phyloP scores from a whole-genome alignment of 192 early-diverging fungal genomes.

The Backusella macrospora region DNA sequence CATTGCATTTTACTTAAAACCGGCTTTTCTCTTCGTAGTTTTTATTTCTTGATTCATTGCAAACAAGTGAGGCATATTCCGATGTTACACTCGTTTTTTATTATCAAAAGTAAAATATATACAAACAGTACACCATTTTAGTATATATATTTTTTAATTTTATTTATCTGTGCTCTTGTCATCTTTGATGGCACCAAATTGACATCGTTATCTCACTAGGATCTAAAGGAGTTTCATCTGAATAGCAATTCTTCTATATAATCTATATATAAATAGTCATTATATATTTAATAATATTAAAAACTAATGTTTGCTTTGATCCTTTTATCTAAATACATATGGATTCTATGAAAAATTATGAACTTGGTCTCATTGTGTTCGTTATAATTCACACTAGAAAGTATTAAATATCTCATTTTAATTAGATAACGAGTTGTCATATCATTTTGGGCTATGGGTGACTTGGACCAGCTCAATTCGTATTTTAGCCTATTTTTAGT shows the following conservation, averaged over 20 bases:
- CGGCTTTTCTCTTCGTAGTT: not conserved
- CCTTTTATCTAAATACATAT: too few relatives aligned
- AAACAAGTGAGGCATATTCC: not conserved
- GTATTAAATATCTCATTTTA: not conserved
- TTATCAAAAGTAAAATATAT: not conserved
- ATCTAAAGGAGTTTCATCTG: too few relatives aligned
- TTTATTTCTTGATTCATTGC: not conserved
- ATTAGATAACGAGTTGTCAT: not conserved
- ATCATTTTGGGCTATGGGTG: not conserved
- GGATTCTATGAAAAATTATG: not conserved
- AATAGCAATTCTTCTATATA: too few relatives aligned
- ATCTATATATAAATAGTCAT: too few relatives aligned
- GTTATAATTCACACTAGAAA: too few relatives aligned
- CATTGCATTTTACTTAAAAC: not conserved
- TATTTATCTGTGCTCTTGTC: not conserved
- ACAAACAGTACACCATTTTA: not conserved
- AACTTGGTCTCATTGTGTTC: not conserved
- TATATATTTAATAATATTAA: too few relatives aligned
- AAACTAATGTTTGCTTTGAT: too few relatives aligned
- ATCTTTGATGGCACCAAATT: not conserved
- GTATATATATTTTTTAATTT: not conserved
- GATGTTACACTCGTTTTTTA: not conserved
- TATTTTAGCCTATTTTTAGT: not conserved
- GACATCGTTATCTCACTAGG: not conserved
- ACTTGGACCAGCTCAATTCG: not conserved